Base-by-base conservation (phyloP, 352 stramenopile species). In the Pythium vanterpoolii region DNA sequence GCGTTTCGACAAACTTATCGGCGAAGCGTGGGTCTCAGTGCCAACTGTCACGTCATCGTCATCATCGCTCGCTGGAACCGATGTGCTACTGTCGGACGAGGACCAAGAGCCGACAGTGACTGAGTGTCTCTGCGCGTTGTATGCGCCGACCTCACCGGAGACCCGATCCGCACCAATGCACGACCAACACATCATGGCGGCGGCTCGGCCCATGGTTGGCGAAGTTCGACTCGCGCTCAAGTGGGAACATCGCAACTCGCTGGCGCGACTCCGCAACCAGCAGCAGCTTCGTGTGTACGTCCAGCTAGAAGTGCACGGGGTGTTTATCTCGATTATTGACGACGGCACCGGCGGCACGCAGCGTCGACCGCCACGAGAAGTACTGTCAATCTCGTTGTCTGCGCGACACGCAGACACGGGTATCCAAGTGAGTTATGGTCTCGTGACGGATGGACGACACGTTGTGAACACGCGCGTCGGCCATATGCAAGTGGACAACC, bases 401-500 rank as follows among this genome's bases (percentile, higher is more conserved):
- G 79, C 87, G 43, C 70, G 85, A 51, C 74, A 86, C 28, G 81
- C 83, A 6, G 81, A 82, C 19, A 76, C 79, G 14, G 85, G 85
- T 8, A 79, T 95, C 52, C 81, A 93, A 60, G 48, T 93, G 39
- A 90, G 79, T 55, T 95, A 90, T 50, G 83, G 74, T 0, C 60
- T 81, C 31, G 78, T 89, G 5, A 81, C 79, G 1, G 82, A 87
- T 44, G 78, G 74, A 21, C 80, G 86, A 23, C 80, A 95, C 45
- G 81, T 95, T 21, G 56, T 93, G 19, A 95, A 95, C 50, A 77
- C 81, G 14, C 72, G 82, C 1, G 61, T 95, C 8, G 82, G 81
- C 1, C 86, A 95, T 60, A 74, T 93, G 49, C 86, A 95, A 61
- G 72, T 95, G 26, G 86, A 95, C 66, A 95, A 93, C 44, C 86